These are phyloP conservation scores for Penicillium decumbens DNA, from an alignment of 2,329 filamentous ascomycete species.

Conservation along the genomic window DNA sequence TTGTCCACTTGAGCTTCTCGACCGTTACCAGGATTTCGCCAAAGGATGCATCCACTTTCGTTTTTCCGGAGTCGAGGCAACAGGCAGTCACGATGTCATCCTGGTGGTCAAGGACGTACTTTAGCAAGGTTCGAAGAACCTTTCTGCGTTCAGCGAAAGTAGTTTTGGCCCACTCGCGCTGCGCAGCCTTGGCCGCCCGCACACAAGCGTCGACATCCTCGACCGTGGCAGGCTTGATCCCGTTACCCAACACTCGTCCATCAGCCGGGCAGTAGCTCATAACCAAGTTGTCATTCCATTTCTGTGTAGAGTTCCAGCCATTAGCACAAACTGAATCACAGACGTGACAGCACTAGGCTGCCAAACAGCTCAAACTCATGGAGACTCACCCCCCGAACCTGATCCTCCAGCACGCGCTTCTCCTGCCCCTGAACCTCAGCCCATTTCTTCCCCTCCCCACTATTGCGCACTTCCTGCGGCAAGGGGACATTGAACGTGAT, in stretches of 20 bases:
- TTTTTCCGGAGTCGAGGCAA: constrained; percentile 92
- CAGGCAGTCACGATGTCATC: constrained; percentile 79
- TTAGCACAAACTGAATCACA: constrained; percentile 14
- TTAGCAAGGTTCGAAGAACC: constrained; percentile 75
- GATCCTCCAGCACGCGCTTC: constrained; percentile 36
- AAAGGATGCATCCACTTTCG: constrained; percentile 86
- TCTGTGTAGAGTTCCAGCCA: constrained; percentile 21
- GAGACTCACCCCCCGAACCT: constrained; percentile 37
- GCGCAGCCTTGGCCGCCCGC: constrained; percentile 66
- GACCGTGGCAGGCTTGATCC: constrained; percentile 64
- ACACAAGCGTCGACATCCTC: constrained; percentile 76
- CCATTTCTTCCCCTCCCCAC: constrained; percentile 34
- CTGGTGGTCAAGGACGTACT: constrained; percentile 77
- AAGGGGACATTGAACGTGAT: constrained; percentile 38
- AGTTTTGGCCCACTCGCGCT: constrained; percentile 71
- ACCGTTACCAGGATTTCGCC: constrained; percentile 91
- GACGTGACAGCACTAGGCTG: too few relatives aligned
- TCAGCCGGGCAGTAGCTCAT: constrained; percentile 69
- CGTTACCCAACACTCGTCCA: constrained; percentile 68
- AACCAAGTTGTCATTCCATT: constrained; percentile 39
- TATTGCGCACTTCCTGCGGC: constrained; percentile 32
- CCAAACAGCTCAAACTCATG: background rate
- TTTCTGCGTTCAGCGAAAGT: constrained; percentile 70
- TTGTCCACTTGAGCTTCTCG: constrained; percentile 93
- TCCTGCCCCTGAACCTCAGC: constrained; percentile 32